These are phyloP conservation scores for Chlorella ohadii DNA, from an alignment of 139 green algal genomes.

Conservation along the genomic window DNA sequence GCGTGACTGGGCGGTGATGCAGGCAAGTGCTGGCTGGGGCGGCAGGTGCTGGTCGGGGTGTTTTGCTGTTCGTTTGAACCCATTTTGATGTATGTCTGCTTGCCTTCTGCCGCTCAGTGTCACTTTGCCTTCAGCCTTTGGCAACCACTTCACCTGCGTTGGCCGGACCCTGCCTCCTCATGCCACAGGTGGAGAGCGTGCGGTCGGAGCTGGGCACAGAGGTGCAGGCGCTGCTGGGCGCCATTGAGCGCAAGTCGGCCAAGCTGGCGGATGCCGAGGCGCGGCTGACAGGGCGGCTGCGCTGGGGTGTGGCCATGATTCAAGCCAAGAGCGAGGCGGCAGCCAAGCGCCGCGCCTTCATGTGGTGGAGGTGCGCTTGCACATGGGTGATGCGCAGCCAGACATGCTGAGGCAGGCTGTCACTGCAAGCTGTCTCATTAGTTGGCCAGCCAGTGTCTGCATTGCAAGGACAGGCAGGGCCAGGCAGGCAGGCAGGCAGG, in stretches of 20 bases:
- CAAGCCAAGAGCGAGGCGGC: slow-evolving; percentile 34
- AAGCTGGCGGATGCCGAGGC: slow-evolving; percentile 33
- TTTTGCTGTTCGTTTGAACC: no score
- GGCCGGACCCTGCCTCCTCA: background rate
- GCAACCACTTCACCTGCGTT: no score
- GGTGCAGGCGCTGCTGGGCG: slow-evolving; percentile 47
- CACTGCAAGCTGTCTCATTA: background rate
- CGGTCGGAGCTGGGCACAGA: slow-evolving; percentile 65
- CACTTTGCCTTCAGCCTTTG: no score
- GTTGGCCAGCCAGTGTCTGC: background rate
- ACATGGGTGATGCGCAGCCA: no score
- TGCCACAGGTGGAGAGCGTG: slow-evolving; percentile 61
- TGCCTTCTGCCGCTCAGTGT: no score
- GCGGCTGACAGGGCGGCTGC: slow-evolving; percentile 41
- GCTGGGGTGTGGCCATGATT: slow-evolving; percentile 50
- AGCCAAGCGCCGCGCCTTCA: slow-evolving; percentile 24
- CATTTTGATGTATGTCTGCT: no score
- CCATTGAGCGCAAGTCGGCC: slow-evolving; percentile 39
- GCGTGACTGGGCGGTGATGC: slow-evolving; percentile 56
- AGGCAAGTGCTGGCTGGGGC: slow-evolving; percentile 57
- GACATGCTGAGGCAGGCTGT: no score
- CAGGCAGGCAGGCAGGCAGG: no score
- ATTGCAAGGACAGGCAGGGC: no score
- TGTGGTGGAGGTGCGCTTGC: slow-evolving; percentile 39
- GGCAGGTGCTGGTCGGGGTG: no score